Base-by-base conservation (phyloP, 345 rosid genomes). In the Durio zibethinus region DNA sequence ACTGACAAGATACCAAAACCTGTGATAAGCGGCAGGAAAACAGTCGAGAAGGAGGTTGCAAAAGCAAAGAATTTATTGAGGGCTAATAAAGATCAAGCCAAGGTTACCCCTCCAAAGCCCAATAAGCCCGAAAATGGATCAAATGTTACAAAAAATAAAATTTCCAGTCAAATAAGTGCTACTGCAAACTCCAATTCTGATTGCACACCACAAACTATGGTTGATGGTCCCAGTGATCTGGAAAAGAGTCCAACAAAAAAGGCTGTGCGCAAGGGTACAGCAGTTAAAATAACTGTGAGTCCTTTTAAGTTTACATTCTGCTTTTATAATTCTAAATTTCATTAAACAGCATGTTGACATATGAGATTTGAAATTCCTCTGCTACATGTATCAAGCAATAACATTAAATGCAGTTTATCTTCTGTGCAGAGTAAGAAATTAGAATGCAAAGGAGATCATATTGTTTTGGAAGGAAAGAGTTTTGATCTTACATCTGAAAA, bases 371-470 rank as follows among this genome's bases (percentile, higher is more conserved):
- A 38, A 38, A 73, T 57, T 50, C 76, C 54, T 59, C 20, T 25
- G 20, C 18, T 21, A 76, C 42, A 31, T 20, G 25, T 42, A 75
- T 53, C 43, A 48, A 73, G 54, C 18, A 38, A 21, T 33, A 31
- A 62, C 33, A 42, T 27, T 80, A 47, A 72, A 57, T 54, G 10
- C 50, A 54, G 18, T 65, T 72, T 47, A 59, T 75, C 53, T 70
- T 81, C 75, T 84, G 1, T 79, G 83, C 88, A 94, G 97, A 76
- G 45, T 25, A 80, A 83, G 78, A 73, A 23, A 56, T 78, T 76
- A 77, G 87, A 74, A 76, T 62, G 80, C 64, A 80, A 68, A 78
- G 87, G 84, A 82, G 81, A 82, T 62, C 88, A 72, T 31, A 27
- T 47, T 45, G 38, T 45, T 69, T 69, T 16, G 38, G 57, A 45